Percentiles rank a stretch among this genome's conserved stretches.
phyloP scores from a whole-genome alignment of 331 rosid species.

The Pyrus hybrid region DNA sequence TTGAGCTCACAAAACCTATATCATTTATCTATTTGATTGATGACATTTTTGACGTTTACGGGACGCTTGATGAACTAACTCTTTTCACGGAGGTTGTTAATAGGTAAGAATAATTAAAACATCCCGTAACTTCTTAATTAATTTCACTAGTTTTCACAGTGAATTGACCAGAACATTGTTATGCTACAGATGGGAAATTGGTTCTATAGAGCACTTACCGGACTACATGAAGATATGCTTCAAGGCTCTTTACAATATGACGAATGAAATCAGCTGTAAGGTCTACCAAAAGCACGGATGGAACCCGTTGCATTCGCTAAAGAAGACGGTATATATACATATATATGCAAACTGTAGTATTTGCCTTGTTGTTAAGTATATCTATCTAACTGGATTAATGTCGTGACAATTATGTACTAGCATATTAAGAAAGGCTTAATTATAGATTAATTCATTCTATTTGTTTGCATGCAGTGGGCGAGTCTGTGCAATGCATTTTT shows the following conservation, averaged over 20 bases:
- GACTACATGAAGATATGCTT: conserved; percentile 41
- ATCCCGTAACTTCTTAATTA: too few relatives aligned
- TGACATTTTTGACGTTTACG: conserved; percentile 43
- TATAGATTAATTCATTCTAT: neutral
- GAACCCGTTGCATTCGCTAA: conserved; percentile 35
- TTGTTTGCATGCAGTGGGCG: conserved; percentile 31
- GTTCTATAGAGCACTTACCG: conserved; percentile 29
- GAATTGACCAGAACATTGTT: neutral
- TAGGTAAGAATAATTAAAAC: conserved; percentile 16
- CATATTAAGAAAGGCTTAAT: neutral
- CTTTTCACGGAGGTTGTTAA: conserved; percentile 41
- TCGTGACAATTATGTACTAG: neutral
- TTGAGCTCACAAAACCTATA: conserved; percentile 38
- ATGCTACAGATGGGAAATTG: conserved; percentile 41
- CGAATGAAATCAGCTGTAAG: conserved; percentile 32
- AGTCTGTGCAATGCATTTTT: conserved; percentile 42
- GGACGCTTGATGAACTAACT: conserved; percentile 34
- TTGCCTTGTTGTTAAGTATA: neutral
- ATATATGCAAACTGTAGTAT: neutral
- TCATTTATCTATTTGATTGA: conserved; percentile 45
- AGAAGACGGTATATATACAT: conserved; percentile 30
- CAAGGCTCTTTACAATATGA: conserved; percentile 29
- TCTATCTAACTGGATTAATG: too few relatives aligned
- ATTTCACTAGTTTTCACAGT: too few relatives aligned
- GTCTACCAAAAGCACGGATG: conserved; percentile 33